These are phyloP conservation scores for Cryptosporidium parvum DNA, from an alignment of 169 alveolate genomes.

Conservation along the genomic window DNA sequence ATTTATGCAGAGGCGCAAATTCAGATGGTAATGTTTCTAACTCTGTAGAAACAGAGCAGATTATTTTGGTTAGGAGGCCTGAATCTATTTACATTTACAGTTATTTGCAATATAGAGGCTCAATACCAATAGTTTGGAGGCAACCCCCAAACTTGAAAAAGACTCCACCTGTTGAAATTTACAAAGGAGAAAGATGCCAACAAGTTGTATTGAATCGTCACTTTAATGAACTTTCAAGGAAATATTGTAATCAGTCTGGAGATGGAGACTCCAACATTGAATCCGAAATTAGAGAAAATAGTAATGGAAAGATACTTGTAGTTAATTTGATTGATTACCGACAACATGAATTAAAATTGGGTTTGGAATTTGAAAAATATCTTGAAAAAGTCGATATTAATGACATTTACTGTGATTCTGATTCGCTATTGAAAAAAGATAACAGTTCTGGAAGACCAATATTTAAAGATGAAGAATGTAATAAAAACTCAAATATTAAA, in stretches of 20 bases:
- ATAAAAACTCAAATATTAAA: slow-evolving; percentile 66
- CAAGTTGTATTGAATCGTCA: slow-evolving; percentile 80
- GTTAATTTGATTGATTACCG: slow-evolving; percentile 90
- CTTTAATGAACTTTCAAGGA: slow-evolving; percentile 78
- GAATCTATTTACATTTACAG: slow-evolving; percentile 85
- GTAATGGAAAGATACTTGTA: slow-evolving; percentile 82
- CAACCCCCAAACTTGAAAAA: slow-evolving; percentile 88
- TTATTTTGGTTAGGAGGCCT: slow-evolving; percentile 84
- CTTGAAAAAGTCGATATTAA: slow-evolving; percentile 63
- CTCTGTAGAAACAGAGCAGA: slow-evolving; percentile 96
- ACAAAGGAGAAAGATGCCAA: slow-evolving; percentile 78
- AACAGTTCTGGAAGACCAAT: slow-evolving; percentile 10
- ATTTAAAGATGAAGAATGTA: background rate
- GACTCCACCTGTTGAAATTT: slow-evolving; percentile 85
- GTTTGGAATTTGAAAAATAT: slow-evolving; percentile 77
- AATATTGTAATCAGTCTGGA: slow-evolving; percentile 37
- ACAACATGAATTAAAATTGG: slow-evolving; percentile 82
- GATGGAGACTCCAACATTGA: background rate
- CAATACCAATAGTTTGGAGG: slow-evolving; percentile 95
- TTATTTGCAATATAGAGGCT: slow-evolving; percentile 94
- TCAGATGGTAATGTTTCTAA: slow-evolving; percentile 89
- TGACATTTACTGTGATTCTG: slow-evolving; percentile 13
- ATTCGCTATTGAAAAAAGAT: slow-evolving; percentile 3
- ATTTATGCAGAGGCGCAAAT: slow-evolving; percentile 93
- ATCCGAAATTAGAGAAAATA: slow-evolving; percentile 25